A percentile compares a stretch with the other conserved stretches of the same genome.
phyloP scores from a whole-genome alignment of 2,329 filamentous ascomycete species.

The Neofusicoccum sp. region DNA sequence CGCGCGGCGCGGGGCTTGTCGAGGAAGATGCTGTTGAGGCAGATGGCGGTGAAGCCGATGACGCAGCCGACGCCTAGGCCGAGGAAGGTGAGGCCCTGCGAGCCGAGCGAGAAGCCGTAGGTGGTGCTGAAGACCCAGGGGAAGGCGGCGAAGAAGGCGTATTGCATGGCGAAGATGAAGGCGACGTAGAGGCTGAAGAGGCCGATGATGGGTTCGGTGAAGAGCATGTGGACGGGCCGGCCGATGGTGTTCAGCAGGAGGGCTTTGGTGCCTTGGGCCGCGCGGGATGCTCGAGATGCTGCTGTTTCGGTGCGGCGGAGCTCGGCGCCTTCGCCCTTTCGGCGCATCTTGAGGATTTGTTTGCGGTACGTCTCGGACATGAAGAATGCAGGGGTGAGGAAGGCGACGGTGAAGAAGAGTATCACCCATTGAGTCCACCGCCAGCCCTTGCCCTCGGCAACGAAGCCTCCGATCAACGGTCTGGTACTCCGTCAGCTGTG shows the following conservation, averaged over 20 bases:
- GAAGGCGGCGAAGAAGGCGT: constrained; percentile 31
- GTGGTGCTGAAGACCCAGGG: constrained; percentile 25
- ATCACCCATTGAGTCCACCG: constrained; percentile 44
- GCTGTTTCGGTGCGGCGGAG: constrained; percentile 20
- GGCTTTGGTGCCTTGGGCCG: constrained; percentile 28
- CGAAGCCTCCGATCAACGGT: constrained; percentile 45
- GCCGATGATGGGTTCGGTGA: constrained; percentile 46
- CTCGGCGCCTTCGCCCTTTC: constrained; percentile 35
- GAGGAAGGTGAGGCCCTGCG: constrained; percentile 29
- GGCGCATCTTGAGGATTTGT: constrained; percentile 40
- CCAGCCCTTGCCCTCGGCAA: constrained; percentile 41
- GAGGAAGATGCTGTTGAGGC: constrained; percentile 32
- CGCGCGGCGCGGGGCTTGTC: constrained; percentile 27
- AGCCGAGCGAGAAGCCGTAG: constrained; percentile 34
- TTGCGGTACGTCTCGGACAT: constrained; percentile 58
- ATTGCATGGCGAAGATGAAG: constrained; percentile 44
- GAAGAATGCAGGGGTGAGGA: constrained; percentile 40
- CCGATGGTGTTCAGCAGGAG: constrained; percentile 44
- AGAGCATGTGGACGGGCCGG: constrained; percentile 34
- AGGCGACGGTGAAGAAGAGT: constrained; percentile 42
- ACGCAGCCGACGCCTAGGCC: constrained; percentile 28
- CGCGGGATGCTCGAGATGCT: constrained; percentile 23
- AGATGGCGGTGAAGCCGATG: constrained; percentile 25
- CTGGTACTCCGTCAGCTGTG: constrained; percentile 19
- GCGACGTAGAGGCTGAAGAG: constrained; percentile 45